Base-by-base conservation (phyloP, 225 moss, liverwort and hornwort genomes). In the Polytrichum formosum region DNA sequence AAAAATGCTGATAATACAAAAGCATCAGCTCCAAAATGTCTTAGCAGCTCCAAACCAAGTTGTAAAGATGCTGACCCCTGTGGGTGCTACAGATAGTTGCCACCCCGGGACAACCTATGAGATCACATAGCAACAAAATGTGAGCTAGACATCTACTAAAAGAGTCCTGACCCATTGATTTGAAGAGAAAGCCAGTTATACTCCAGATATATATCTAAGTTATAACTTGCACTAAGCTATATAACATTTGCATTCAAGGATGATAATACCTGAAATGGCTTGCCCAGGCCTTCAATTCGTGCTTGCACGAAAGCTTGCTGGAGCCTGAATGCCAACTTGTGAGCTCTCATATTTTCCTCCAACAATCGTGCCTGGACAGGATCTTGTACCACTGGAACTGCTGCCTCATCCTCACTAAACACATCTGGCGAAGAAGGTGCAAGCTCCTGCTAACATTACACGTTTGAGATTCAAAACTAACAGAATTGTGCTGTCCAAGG, bases 301-400 rank as follows among this genome's bases (percentile, higher is more conserved):
- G 90, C 91, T 69, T 96, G 93, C 19, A 93, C 60, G 77, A 96
- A 96, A 68, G 91, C 77, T 79, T 90, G 93, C 73, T 93, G 96
- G 65, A 96, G 81, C 83, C 61, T 87, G 66, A 90, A 96, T 55
- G 96, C 91, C 67, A 96, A 66, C 67, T 83, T 89, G 78, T 96
- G 96, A 66, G 85, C 84, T 20, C 73, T 68, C 69, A 61, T 79
- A 55, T 92, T 96, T 75, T 96, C 85, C 78, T 91, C 83, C 67
- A 93, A 77, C 7, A 90, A 75, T 65, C 85, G 69, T 19, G 80
- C 69, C 74, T 86, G 82, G 7, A 92, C 75, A 73, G 70, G 78
- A 73, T 83, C 85, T 61, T 70, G 72, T 23, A 72, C 60, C 5
- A n/a, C 77, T 70, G 2, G 28, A 19, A 31, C 55, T 8, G 28